Percentiles rank a stretch among this genome's conserved stretches.
These are phyloP conservation scores for Calonectria hawksworthii DNA, from an alignment of 2,329 filamentous ascomycete species.

Conservation along the genomic window DNA sequence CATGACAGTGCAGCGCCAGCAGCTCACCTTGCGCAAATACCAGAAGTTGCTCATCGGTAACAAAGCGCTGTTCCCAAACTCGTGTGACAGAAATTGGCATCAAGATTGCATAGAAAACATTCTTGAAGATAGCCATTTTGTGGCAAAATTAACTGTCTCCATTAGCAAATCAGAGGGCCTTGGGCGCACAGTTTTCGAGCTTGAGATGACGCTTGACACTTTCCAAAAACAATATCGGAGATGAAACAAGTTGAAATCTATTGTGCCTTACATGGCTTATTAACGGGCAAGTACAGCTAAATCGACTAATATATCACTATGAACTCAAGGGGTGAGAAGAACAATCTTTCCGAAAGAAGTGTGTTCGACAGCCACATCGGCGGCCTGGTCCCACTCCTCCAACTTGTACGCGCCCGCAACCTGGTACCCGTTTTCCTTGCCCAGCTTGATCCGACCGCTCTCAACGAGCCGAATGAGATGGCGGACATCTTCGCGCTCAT, in stretches of 20 bases:
- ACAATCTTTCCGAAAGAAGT: conserved; percentile 32
- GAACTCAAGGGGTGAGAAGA: conserved; percentile 23
- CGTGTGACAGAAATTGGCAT: conserved; percentile 14
- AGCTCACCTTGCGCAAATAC: conserved; percentile 14
- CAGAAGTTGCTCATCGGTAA: background rate
- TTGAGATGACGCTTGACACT: conserved; percentile 17
- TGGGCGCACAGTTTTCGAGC: conserved; percentile 36
- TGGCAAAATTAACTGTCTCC: conserved; percentile 15
- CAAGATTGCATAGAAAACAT: conserved; percentile 29
- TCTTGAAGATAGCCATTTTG: background rate
- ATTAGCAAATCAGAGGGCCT: conserved; percentile 29
- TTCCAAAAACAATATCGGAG: background rate
- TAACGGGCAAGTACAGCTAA: background rate
- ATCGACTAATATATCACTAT: background rate
- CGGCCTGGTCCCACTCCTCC: conserved; percentile 36
- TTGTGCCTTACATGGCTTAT: background rate
- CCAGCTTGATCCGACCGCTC: conserved; percentile 30
- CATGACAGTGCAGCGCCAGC: conserved; percentile 29
- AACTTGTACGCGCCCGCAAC: conserved; percentile 23
- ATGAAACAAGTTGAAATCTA: background rate
- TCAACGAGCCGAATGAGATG: conserved; percentile 32
- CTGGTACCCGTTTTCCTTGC: conserved; percentile 32
- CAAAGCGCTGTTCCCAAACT: conserved; percentile 35
- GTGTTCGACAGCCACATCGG: conserved; percentile 27
- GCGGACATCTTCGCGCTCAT: conserved; percentile 41